phyloP scores from a whole-genome alignment of 768 basidiomycete species.

The Lanmaoa rubissima region DNA sequence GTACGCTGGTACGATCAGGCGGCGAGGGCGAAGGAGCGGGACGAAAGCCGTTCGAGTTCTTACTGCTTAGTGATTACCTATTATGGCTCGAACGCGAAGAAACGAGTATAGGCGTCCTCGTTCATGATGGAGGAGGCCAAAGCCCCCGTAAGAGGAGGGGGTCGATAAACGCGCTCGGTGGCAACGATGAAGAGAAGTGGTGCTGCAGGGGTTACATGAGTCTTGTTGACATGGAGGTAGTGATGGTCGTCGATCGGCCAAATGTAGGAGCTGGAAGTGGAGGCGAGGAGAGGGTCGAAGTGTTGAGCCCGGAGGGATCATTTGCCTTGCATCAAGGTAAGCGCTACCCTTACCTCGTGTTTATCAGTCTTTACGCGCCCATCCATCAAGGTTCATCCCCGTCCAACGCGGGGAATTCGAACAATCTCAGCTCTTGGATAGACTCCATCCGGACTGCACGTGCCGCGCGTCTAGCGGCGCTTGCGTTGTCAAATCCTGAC shows the following conservation, averaged over 20 bases:
- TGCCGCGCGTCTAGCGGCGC: slow-evolving; percentile 60
- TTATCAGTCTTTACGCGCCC: not conserved
- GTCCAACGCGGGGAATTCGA: not conserved
- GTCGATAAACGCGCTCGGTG: slow-evolving; percentile 23
- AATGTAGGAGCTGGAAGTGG: slow-evolving; percentile 3
- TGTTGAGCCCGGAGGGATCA: slow-evolving; percentile 73
- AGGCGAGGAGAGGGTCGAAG: slow-evolving; percentile 62
- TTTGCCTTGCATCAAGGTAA: slow-evolving; percentile 73
- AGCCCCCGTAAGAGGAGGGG: slow-evolving; percentile 16
- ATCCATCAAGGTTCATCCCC: slow-evolving; percentile 6
- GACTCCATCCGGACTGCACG: slow-evolving; percentile 68
- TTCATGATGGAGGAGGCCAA: slow-evolving; percentile 17
- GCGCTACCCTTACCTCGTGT: slow-evolving; percentile 10
- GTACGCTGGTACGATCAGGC: slow-evolving; percentile 49
- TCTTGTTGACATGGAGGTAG: slow-evolving; percentile 75
- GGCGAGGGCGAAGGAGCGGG: slow-evolving; percentile 42
- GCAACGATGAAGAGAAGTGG: slow-evolving; percentile 65
- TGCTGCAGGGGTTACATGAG: slow-evolving; percentile 65
- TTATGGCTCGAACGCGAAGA: slow-evolving; percentile 69
- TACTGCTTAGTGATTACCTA: slow-evolving; percentile 81
- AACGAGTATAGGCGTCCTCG: slow-evolving; percentile 21
- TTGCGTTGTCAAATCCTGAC: slow-evolving; percentile 72
- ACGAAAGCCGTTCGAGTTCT: slow-evolving; percentile 56
- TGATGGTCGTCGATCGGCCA: slow-evolving; percentile 43
- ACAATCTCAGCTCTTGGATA: slow-evolving; percentile 57